A percentile compares a stretch with the other conserved stretches of the same genome.
These are phyloP conservation scores for Styphnolobium japonicum DNA, from an alignment of 306 rosid species.

Conservation along the genomic window DNA sequence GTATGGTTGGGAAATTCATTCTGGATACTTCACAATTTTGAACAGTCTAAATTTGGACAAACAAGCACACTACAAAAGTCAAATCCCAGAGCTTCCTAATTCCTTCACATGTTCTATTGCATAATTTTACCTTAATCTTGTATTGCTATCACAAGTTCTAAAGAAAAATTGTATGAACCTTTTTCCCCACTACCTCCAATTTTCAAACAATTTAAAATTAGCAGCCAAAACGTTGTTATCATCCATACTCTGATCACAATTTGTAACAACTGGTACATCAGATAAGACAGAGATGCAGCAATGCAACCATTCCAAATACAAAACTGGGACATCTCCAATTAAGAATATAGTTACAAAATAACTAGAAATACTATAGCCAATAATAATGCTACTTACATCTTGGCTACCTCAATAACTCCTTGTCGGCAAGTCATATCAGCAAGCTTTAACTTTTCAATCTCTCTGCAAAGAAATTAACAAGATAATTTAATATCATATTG, in stretches of 20 bases:
- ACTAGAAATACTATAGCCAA: not conserved
- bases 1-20: not conserved
- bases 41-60: not conserved
- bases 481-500: not conserved
- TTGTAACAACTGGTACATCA: not conserved
- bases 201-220: not conserved
- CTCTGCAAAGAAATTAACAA: constrained; percentile 52
- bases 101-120: not conserved
- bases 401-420: constrained; percentile 95
- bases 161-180: not conserved
- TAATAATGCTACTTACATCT: constrained; percentile 67
- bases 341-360: not conserved
- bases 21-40: not conserved
- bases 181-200: not conserved
- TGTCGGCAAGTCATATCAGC: constrained; percentile 91
- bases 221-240: not conserved
- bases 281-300: not conserved
- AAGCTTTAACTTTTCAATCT: constrained; percentile 93
- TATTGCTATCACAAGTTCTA: not conserved
- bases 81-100: not conserved
- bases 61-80: not conserved
- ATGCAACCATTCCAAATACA: constrained; percentile 7
- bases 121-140: not conserved
- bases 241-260: not conserved
- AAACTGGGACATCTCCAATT: not conserved